phyloP scores from a whole-genome alignment of 1,284 basidiomycete species.

The Hortiboletus rubellus region DNA sequence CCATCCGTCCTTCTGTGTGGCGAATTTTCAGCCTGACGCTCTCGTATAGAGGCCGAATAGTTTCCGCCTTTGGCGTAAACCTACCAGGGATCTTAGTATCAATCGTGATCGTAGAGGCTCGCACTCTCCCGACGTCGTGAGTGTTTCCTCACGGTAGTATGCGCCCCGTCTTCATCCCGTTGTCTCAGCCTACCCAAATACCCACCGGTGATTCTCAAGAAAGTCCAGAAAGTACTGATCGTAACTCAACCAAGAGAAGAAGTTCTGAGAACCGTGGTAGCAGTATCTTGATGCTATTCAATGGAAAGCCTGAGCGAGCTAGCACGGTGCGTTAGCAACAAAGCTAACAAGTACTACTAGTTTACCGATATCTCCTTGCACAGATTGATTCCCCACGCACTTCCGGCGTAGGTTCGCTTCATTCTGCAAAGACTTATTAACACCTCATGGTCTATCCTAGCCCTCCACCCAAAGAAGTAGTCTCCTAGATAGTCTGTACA shows the following conservation, averaged over 20 bases:
- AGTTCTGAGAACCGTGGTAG: neutral
- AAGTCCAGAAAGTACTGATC: neutral
- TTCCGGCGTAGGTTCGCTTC: constrained; percentile 9
- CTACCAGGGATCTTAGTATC: neutral
- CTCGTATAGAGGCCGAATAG: neutral
- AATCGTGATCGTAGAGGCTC: neutral
- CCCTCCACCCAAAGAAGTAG: neutral
- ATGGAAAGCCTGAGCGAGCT: neutral
- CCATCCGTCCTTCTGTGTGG: neutral
- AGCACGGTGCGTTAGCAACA: constrained; percentile 7
- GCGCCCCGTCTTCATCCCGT: neutral
- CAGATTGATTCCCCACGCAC: constrained; percentile 4
- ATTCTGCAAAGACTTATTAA: neutral
- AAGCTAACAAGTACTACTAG: neutral
- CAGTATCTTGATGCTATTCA: neutral
- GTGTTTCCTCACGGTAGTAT: neutral
- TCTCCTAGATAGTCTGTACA: neutral
- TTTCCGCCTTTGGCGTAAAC: neutral
- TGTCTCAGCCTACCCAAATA: constrained; percentile 1
- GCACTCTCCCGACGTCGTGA: neutral
- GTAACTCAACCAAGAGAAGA: neutral
- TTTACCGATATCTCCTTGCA: neutral
- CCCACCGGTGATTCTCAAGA: neutral
- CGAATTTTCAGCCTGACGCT: neutral
- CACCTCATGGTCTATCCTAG: neutral